Evolutionary conservation across 768 basidiomycete species (phyloP).

Genomic region (Auricularia sp.): DNA sequence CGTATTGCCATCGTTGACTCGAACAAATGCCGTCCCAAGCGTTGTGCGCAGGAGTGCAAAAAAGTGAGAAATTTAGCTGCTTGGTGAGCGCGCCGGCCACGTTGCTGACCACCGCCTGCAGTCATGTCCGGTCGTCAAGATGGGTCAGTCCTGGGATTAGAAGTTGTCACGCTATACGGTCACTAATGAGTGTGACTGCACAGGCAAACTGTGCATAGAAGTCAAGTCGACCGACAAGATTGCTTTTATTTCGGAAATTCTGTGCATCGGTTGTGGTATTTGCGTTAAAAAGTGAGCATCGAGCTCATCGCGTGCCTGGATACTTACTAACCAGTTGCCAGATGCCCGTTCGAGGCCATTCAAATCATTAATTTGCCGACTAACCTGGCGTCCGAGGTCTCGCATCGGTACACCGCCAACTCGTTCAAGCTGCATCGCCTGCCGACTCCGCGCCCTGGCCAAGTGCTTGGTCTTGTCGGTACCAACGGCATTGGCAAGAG

Average conservation of each 20-base stretch:
- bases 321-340: slow-evolving; percentile 21
- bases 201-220: slow-evolving; percentile 97
- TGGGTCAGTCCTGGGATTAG: slow-evolving; percentile 47
- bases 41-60: slow-evolving; percentile 97
- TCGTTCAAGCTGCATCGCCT: slow-evolving; percentile 98
- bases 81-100: slow-evolving; percentile 6
- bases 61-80: slow-evolving; percentile 42
- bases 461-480: slow-evolving; percentile 96
- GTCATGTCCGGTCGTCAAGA: slow-evolving; percentile 96
- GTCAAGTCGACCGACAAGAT: slow-evolving; percentile 95
- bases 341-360: slow-evolving; percentile 99
- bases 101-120: slow-evolving; percentile 18
- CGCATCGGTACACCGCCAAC: slow-evolving; percentile 97
- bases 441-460: slow-evolving; percentile 93
- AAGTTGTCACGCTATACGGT: not conserved
- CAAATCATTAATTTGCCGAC: slow-evolving; percentile 98
- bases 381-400: slow-evolving; percentile 90
- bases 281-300: slow-evolving; percentile 91
- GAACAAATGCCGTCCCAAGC: slow-evolving; percentile 92
- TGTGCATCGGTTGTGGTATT: slow-evolving; percentile 99
- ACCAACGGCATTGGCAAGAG: slow-evolving; percentile 99
- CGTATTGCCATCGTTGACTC: slow-evolving; percentile 92
- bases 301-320: not conserved
- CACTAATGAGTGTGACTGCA: slow-evolving; percentile 3
- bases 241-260: slow-evolving; percentile 95